Evolutionary conservation across 1,284 basidiomycete species (phyloP), one percentile per base, ranked within the genome.

Genomic region (Ustilago tritici): DNA sequence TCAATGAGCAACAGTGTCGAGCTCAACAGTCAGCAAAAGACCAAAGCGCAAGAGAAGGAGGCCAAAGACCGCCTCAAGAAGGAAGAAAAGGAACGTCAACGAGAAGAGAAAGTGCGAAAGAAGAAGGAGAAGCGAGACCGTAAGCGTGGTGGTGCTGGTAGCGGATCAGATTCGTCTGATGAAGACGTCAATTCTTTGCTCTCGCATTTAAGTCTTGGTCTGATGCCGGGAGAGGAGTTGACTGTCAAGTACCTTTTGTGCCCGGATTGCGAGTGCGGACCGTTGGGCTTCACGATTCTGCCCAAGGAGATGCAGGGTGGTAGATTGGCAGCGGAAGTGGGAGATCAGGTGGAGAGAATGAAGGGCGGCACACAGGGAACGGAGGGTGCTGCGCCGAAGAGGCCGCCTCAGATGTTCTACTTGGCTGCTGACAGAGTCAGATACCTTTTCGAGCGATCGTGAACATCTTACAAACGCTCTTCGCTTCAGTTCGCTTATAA

Each of bases 241-340:
- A 79, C 77, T 32, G 80, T 85, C 58, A 85, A 85, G 67, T 85
- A 82, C 59, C 68, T 85, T 2, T 38, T 82, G 28, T 85, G 84
- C 54, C 79, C 83, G n/a, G 82, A 85, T 50, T 85, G 84, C 69
- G 84, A 83, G 43, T 81, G 79, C 57, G 84, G 84, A 2, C 84
- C 84, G 15, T 60, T 85, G 2, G 84, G 84, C 10, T 85, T 83
- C 41, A 78, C 78, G 23, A 77, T 85, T 15, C 49, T 84, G 40
- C 72, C 80, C 19, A 52, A 53, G 1, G 67, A 71, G 58, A 69
- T 81, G 77, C 71, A 79, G 50, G 76, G 62, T 14, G 82, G 82
- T 4, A 68, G 76, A 17, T 49, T 84, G 61, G 82, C 81, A 10
- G 66, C 72, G 34, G 64, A 74, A 46, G 82, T 83, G 1, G 79